Base-by-base conservation (phyloP, 129 eudicot genomes). In the sunflower (Helianthus annuus) region DNA sequence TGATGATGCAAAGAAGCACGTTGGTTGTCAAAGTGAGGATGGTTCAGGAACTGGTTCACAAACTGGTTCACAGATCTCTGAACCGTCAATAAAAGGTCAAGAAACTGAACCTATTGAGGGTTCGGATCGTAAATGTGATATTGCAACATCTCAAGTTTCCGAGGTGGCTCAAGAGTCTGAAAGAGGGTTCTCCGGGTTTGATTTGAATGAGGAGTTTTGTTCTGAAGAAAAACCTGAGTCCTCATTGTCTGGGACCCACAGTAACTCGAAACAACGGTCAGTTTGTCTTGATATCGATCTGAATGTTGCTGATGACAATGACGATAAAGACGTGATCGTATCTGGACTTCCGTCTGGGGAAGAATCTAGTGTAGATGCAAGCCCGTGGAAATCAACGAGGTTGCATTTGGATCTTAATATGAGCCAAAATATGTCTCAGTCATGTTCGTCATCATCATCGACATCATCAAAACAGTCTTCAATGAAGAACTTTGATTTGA, bases 281-380 rank as follows among this genome's bases (percentile, higher is more conserved):
- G 82, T 65, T 60, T 13, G 48, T 72, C 86, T 82, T 71, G 78
- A 83, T 66, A 39, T 90, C 38, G 96, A 90, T 81, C 76, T 90
- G 71, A 90, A 90, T 76, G 85, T 83, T 57, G 83, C 85, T 53
- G 93, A 82, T 63, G 78, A 67, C 69, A 75, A 52, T 22, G 85
- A 82, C 34, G 74, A 48, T 16, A 5, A 87, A 45, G 71, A 64
- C 8, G 64, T 57, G 14, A 44, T 10, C 22, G 34, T 63, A 24
- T 68, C 78, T 27, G 19, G 78, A 53, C 59, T 53, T 53, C 59
- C 59, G 16, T 53, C 59, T 7, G 27, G 59, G 22, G 59, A 53
- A 17, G 59, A 53, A 6, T 53, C 62, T 56, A 56, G 62, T 56
- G 62, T 56, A 22, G 13, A 56, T 56, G 62, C 62, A 56, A 15